A percentile compares a stretch with the other conserved stretches of the same genome.
Conservation (phyloP, 805 yeast species). For the Blastobotrys mokoenaii region DNA sequence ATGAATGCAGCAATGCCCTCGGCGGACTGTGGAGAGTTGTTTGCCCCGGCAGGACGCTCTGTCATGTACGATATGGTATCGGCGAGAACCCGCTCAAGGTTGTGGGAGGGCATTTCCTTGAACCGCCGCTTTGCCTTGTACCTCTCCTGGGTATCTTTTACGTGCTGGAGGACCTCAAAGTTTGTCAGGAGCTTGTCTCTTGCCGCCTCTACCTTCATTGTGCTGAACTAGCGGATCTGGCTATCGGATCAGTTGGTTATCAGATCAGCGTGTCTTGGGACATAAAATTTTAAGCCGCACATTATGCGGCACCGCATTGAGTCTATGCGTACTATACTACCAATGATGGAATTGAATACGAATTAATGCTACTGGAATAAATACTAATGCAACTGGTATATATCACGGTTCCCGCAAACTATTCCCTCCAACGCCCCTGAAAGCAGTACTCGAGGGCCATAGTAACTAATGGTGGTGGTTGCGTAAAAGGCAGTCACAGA, state of each 20-base stretch:
- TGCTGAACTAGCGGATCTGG: too few species aligned
- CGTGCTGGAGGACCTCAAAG: conserved; percentile 52
- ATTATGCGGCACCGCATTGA: neutral
- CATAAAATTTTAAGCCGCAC: neutral
- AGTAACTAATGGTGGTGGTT: neutral
- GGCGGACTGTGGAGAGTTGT: conserved; percentile 27
- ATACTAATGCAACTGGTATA: too few species aligned
- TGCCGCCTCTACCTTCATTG: conserved; percentile 36
- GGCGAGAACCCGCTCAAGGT: conserved; percentile 27
- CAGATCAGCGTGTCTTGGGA: neutral
- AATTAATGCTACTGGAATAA: too few species aligned
- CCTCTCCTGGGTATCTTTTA: conserved; percentile 21
- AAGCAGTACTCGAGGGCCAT: too few species aligned
- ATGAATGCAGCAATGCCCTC: conserved; percentile 34
- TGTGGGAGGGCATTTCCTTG: conserved; percentile 13
- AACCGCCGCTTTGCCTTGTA: conserved; percentile 1
- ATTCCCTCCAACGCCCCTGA: too few species aligned
- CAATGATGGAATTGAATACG: too few species aligned
- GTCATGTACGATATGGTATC: conserved; percentile 33
- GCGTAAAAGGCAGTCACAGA: neutral
- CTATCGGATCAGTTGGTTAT: too few species aligned
- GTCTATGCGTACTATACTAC: too few species aligned
- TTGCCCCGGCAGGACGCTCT: conserved; percentile 32
- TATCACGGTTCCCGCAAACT: too few species aligned
- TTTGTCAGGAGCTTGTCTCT: conserved; percentile 57